Evolutionary conservation across 2,329 filamentous ascomycete genomes (phyloP).

Genomic region (Colletotrichum nymphaeae): DNA sequence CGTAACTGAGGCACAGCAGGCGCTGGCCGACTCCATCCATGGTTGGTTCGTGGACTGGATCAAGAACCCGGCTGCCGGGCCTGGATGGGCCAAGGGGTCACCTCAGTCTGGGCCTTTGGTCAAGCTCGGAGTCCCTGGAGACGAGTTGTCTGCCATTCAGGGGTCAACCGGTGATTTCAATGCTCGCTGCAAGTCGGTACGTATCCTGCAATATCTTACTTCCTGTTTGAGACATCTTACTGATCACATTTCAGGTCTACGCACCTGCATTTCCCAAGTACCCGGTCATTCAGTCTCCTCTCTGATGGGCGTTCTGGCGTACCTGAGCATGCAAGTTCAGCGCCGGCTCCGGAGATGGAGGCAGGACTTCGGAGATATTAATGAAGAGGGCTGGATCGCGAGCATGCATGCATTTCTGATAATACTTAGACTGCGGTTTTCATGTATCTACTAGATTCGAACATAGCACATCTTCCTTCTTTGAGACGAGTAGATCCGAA

Average conservation of each 20-base stretch:
- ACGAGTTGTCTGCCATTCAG: slow-evolving; percentile 44
- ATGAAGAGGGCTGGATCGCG: neutral
- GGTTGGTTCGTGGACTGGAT: slow-evolving; percentile 57
- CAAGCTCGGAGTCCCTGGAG: slow-evolving; percentile 48
- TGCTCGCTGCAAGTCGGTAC: slow-evolving; percentile 43
- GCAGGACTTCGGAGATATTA: neutral
- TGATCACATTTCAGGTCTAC: neutral
- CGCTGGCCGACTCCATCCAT: slow-evolving; percentile 53
- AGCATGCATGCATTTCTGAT: no score
- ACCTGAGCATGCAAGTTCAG: neutral
- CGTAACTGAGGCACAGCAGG: slow-evolving; percentile 52
- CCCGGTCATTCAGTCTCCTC: slow-evolving; percentile 2
- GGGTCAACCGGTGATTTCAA: slow-evolving; percentile 47
- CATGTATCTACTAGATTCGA: no score
- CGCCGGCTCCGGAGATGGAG: neutral
- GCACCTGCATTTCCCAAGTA: slow-evolving; percentile 7
- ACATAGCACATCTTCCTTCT: no score
- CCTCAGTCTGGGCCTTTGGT: slow-evolving; percentile 44
- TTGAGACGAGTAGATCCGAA: no score
- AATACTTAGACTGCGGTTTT: no score
- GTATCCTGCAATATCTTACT: neutral
- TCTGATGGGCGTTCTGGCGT: neutral
- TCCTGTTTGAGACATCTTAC: neutral
- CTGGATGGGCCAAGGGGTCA: slow-evolving; percentile 51
- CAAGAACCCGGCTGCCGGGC: slow-evolving; percentile 53